A percentile compares a stretch with the other conserved stretches of the same genome.
Evolutionary conservation across 169 alveolate species (phyloP).

Genomic region (Eimeria maxima): DNA sequence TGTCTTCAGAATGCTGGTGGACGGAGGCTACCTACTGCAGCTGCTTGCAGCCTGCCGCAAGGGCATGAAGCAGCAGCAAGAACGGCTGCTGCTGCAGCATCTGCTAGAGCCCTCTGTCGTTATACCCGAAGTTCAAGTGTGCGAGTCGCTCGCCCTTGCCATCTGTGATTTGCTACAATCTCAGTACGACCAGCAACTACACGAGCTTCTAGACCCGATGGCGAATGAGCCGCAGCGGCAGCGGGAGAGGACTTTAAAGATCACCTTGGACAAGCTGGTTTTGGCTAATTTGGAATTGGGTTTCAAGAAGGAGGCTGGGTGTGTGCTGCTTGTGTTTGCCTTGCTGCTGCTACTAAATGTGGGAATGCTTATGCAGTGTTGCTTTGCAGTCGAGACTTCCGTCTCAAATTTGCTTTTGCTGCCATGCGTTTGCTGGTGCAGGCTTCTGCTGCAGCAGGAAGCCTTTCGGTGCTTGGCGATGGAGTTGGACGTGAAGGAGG

Average conservation of each 20-base stretch:
- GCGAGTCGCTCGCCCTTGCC: slow-evolving; percentile 58
- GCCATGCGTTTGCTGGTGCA: slow-evolving; percentile 9
- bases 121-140: slow-evolving; percentile 36
- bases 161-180: slow-evolving; percentile 53
- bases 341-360: not conserved
- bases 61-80: slow-evolving; percentile 51
- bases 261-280: slow-evolving; percentile 40
- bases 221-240: slow-evolving; percentile 19
- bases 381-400: not conserved
- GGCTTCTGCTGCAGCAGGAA: slow-evolving; percentile 77
- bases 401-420: not conserved
- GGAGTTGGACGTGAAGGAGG: not conserved
- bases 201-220: slow-evolving; percentile 33
- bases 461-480: slow-evolving; percentile 77
- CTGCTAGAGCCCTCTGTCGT: not conserved
- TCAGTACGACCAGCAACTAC: slow-evolving; percentile 58
- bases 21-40: slow-evolving; percentile 35
- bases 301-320: slow-evolving; percentile 60
- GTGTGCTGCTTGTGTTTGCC: not conserved
- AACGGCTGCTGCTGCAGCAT: slow-evolving; percentile 62
- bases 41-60: slow-evolving; percentile 71
- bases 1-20: slow-evolving; percentile 12
- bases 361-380: not conserved
- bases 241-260: slow-evolving; percentile 4
- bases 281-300: slow-evolving; percentile 55